phyloP scores from a whole-genome alignment of 768 basidiomycete genomes.

The Mycena albidolilacea region DNA sequence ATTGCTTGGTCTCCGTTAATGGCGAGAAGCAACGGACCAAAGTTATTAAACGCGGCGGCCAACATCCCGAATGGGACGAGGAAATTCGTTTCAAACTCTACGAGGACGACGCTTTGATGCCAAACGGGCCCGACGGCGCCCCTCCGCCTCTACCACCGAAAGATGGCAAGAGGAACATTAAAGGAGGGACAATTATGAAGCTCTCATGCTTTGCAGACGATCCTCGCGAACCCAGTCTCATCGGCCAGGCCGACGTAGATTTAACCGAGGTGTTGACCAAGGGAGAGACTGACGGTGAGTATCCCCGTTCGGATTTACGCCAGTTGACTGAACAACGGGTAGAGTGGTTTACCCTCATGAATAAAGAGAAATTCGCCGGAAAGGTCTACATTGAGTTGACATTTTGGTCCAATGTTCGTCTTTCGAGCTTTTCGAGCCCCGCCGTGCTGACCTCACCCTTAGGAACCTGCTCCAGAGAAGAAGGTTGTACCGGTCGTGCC shows the following conservation, averaged over 20 bases:
- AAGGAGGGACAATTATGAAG: slow-evolving; percentile 82
- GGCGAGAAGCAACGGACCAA: slow-evolving; percentile 90
- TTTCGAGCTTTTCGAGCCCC: slow-evolving; percentile 3
- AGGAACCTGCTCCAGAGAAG: slow-evolving; percentile 89
- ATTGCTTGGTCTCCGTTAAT: slow-evolving; percentile 85
- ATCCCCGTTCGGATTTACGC: neutral
- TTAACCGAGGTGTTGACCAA: slow-evolving; percentile 92
- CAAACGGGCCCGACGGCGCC: slow-evolving; percentile 56
- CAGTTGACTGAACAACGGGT: slow-evolving; percentile 15
- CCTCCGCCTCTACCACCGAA: slow-evolving; percentile 84
- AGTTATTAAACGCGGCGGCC: slow-evolving; percentile 96
- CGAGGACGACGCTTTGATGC: slow-evolving; percentile 75
- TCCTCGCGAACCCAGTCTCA: slow-evolving; percentile 93
- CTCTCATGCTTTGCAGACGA: slow-evolving; percentile 96
- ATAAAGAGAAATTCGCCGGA: slow-evolving; percentile 95
- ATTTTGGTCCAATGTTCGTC: slow-evolving; percentile 93
- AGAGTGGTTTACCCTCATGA: slow-evolving; percentile 96
- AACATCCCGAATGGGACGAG: slow-evolving; percentile 99
- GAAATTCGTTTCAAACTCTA: slow-evolving; percentile 93
- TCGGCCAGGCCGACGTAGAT: slow-evolving; percentile 92
- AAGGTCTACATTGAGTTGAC: slow-evolving; percentile 98
- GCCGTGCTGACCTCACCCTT: slow-evolving; percentile 19
- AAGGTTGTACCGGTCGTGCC: slow-evolving; percentile 66
- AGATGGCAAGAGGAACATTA: slow-evolving; percentile 67
- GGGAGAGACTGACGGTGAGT: slow-evolving; percentile 96